Conservation (phyloP, 2,329 filamentous ascomycete species). For the Penicillium sp. region DNA sequence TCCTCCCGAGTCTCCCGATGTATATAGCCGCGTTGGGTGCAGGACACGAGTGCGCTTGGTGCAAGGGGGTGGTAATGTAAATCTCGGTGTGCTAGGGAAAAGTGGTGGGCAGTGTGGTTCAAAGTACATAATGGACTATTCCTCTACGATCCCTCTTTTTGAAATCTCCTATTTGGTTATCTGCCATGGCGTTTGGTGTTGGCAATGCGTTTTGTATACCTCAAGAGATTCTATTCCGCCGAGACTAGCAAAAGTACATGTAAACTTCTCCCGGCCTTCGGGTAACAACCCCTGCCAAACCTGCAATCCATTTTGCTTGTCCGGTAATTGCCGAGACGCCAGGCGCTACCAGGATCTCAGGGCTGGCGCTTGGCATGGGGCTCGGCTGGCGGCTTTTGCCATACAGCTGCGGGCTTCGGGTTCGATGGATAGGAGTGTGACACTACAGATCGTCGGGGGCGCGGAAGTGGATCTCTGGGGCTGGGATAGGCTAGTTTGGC, state of each 20-base stretch:
- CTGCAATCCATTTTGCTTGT: not conserved
- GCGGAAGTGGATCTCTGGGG: not conserved
- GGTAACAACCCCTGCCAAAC: not conserved
- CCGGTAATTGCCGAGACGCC: slow-evolving; percentile 16
- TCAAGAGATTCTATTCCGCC: not conserved
- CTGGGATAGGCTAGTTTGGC: not conserved
- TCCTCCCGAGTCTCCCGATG: slow-evolving; percentile 16
- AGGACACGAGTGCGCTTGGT: slow-evolving; percentile 12
- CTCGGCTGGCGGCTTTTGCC: slow-evolving; percentile 15
- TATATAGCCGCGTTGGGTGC: slow-evolving; percentile 24
- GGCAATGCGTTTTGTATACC: not conserved
- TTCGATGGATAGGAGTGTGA: slow-evolving; percentile 3
- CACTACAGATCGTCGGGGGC: slow-evolving; percentile 8
- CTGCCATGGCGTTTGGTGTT: not conserved
- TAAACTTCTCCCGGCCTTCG: not conserved
- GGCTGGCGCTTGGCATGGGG: slow-evolving; percentile 9
- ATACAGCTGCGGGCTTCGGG: slow-evolving; percentile 21
- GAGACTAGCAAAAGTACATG: not conserved
- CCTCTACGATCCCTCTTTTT: not conserved
- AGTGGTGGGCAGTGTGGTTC: not conserved
- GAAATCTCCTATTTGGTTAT: not conserved
- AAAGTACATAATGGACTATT: not conserved
- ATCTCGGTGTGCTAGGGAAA: slow-evolving; percentile 8
- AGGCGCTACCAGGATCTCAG: not conserved
- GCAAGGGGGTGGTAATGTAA: not conserved